Percentiles rank a stretch among this genome's conserved stretches.
These are phyloP conservation scores for Emergomyces africanus DNA, from an alignment of 2,329 filamentous ascomycete genomes.

Conservation along the genomic window DNA sequence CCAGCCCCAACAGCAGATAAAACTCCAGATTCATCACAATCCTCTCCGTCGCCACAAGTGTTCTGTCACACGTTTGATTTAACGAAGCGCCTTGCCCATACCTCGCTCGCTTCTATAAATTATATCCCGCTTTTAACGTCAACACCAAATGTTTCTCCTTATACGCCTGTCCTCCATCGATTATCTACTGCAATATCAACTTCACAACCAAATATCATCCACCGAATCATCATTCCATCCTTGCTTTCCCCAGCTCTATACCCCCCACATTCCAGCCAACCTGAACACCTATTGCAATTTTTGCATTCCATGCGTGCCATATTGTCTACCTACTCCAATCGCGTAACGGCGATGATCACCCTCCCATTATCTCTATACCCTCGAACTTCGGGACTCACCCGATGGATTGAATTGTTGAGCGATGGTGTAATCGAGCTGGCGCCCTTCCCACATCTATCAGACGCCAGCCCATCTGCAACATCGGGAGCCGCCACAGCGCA, in stretches of 20 bases:
- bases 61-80: conserved; percentile 68
- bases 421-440: conserved; percentile 82
- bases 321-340: conserved; percentile 52
- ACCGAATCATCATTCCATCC: conserved; percentile 73
- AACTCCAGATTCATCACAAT: conserved; percentile 26
- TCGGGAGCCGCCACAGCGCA: conserved; percentile 43
- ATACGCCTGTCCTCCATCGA: conserved; percentile 51
- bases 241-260: conserved; percentile 82
- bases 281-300: conserved; percentile 64
- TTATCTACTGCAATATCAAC: conserved; percentile 44
- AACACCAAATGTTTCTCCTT: conserved; percentile 36
- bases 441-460: conserved; percentile 51
- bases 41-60: conserved; percentile 18
- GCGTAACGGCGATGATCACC: conserved; percentile 60
- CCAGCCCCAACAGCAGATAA: conserved; percentile 25
- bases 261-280: conserved; percentile 53
- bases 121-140: conserved; percentile 37
- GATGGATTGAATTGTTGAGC: conserved; percentile 73
- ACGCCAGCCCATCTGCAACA: conserved; percentile 32
- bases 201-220: conserved; percentile 50
- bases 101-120: conserved; percentile 38
- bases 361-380: conserved; percentile 71
- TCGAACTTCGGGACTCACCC: conserved; percentile 58
- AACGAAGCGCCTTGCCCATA: conserved; percentile 49
- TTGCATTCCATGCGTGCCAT: conserved; percentile 66